Conservation (phyloP, 2,329 filamentous ascomycete species). For the Colletotrichum liriopes region DNA sequence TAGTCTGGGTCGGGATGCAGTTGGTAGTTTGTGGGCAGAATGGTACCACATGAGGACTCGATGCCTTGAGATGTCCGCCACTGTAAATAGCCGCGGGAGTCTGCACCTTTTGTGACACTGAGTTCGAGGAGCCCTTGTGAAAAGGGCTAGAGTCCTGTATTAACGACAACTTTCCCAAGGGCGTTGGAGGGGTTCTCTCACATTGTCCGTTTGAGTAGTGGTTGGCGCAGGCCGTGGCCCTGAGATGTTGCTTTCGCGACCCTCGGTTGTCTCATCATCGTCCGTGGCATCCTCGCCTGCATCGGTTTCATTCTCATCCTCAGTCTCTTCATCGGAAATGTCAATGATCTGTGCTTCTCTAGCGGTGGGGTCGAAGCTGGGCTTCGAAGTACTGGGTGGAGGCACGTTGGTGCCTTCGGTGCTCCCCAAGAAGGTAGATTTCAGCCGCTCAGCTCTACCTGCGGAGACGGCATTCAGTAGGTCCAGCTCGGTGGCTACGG, state of each 20-base stretch:
- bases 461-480: slow-evolving; percentile 8
- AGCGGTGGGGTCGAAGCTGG: background rate
- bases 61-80: background rate
- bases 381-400: background rate
- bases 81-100: slow-evolving; percentile 13
- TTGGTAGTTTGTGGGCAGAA: slow-evolving; percentile 54
- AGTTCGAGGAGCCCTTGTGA: background rate
- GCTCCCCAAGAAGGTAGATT: background rate
- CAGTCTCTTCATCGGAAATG: slow-evolving; percentile 30
- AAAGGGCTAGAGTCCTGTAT: background rate
- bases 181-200: background rate
- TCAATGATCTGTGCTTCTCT: background rate
- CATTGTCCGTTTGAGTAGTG: background rate
- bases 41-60: slow-evolving; percentile 46
- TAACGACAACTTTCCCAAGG: background rate
- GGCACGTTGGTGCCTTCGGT: background rate
- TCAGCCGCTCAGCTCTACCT: background rate
- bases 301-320: slow-evolving; percentile 37
- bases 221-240: background rate
- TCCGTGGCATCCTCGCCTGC: slow-evolving; percentile 44
- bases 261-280: slow-evolving; percentile 19
- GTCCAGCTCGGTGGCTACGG: slow-evolving; percentile 2
- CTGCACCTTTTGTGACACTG: background rate
- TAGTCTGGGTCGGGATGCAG: slow-evolving; percentile 44
- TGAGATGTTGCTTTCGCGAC: background rate